These are phyloP conservation scores for Closterium sp. DNA, from an alignment of 139 green algal species.

Conservation along the genomic window DNA sequence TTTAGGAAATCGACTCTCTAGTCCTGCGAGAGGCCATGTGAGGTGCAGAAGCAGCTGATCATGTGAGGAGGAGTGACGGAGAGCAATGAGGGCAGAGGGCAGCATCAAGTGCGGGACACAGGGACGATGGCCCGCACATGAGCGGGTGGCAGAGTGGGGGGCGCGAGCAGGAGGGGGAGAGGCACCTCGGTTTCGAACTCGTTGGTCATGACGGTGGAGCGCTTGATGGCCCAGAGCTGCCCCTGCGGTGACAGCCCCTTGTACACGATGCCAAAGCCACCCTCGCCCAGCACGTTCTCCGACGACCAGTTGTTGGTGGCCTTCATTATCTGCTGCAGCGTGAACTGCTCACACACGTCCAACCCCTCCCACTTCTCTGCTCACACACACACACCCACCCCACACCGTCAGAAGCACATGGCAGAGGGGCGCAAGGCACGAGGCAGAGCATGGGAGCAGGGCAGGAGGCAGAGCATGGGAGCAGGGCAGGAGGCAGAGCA, in stretches of 20 bases:
- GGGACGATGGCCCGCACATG: too few species aligned
- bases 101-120: too few species aligned
- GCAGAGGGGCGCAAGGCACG: neutral
- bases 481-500: too few species aligned
- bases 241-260: constrained; percentile 10
- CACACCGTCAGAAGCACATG: neutral
- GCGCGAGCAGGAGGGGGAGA: too few species aligned
- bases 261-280: constrained; percentile 40
- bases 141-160: too few species aligned
- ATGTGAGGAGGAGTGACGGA: too few species aligned
- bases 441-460: too few species aligned
- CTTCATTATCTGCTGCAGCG: neutral
- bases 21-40: too few species aligned
- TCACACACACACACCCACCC: neutral
- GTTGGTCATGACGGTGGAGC: constrained; percentile 9
- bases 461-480: too few species aligned
- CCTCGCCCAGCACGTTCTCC: constrained; percentile 34
- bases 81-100: too few species aligned
- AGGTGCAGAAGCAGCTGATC: too few species aligned
- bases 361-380: neutral
- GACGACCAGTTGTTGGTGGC: constrained; percentile 24
- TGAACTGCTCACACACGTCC: neutral
- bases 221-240: constrained; percentile 14
- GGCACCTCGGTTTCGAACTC: neutral
- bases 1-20: too few species aligned